Base-by-base conservation (phyloP, 768 basidiomycete genomes). In the Clitopilus passeckerianus region DNA sequence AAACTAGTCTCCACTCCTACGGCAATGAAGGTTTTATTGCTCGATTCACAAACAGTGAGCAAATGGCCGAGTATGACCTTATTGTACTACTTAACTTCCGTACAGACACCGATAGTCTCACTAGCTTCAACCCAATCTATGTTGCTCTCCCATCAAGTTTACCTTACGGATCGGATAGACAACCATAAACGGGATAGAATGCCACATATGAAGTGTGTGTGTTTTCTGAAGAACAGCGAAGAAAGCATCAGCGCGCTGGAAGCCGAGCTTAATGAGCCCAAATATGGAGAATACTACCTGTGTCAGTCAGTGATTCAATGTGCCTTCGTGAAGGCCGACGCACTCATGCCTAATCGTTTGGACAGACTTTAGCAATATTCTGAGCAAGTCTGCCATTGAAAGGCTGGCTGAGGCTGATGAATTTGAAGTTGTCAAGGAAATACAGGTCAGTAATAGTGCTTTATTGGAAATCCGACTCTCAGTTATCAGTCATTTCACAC, bases 231-330 rank as follows among this genome's bases (percentile, higher is more conserved):
- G 56, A 87, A 86, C 37, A 89, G 81, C 58, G 87, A 91, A 53
- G 86, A 89, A 30, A 95, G 92, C 68, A 77, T 99, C 34, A 86
- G 86, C 58, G 90, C 89, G 23, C 80, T 98, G 58, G 90, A 89
- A 64, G 77, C 82, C 58, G 97, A 99, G 69, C 79, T 99, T 34
- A 81, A 80, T 35, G 90, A 93, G 67, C 96, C 95, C 9, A 90
- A 90, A 74, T 99, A 98, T 67, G 95, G 95, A 71, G 94, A 95
- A 76, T 99, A 99, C 76, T 98, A 96, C 81, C 77, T 99, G 70
- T 99, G 96, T 98, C 85, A 90, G 96, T 93, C 79, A 82, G 88
- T 90, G 85, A 82, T 78, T 82, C 75, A 74, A 67, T 67, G 68
- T 65, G 66, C 27, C 27, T 30, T 72, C 64, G 63, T 58, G 56